These are phyloP conservation scores for Sporothrix humicola DNA, from an alignment of 2,329 filamentous ascomycete species.

Conservation along the genomic window DNA sequence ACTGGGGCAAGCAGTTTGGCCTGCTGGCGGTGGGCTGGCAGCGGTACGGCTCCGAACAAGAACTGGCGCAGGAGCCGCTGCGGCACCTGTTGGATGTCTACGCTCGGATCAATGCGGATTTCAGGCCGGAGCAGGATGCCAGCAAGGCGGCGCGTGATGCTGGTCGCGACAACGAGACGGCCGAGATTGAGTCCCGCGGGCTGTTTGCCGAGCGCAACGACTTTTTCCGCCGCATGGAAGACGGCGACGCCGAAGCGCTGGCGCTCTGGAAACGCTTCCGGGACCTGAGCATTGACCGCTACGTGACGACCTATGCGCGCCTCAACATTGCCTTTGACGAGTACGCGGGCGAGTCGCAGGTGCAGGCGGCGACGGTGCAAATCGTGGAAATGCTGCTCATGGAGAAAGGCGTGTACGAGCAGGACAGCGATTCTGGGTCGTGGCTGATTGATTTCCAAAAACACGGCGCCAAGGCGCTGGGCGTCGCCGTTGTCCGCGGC, in stretches of 20 bases:
- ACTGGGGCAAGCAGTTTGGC: slow-evolving; percentile 81
- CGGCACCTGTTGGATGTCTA: slow-evolving; percentile 84
- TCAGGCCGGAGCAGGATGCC: slow-evolving; percentile 68
- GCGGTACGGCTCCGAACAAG: slow-evolving; percentile 70
- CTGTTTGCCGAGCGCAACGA: slow-evolving; percentile 75
- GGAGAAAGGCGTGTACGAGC: slow-evolving; percentile 69
- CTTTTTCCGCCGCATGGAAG: slow-evolving; percentile 74
- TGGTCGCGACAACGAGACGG: slow-evolving; percentile 54
- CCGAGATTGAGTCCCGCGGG: slow-evolving; percentile 54
- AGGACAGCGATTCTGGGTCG: slow-evolving; percentile 65
- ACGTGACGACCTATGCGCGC: slow-evolving; percentile 70
- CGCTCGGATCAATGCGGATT: slow-evolving; percentile 74
- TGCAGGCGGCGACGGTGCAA: slow-evolving; percentile 69
- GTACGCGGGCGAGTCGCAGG: slow-evolving; percentile 77
- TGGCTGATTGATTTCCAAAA: slow-evolving; percentile 71
- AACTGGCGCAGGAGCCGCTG: slow-evolving; percentile 50
- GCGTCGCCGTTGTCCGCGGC: slow-evolving; percentile 58
- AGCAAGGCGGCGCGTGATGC: slow-evolving; percentile 60
- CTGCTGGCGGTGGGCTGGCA: slow-evolving; percentile 76
- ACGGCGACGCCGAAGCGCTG: slow-evolving; percentile 65
- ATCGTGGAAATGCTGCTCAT: slow-evolving; percentile 67
- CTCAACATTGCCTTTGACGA: slow-evolving; percentile 75
- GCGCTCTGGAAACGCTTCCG: slow-evolving; percentile 69
- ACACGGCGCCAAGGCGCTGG: slow-evolving; percentile 64
- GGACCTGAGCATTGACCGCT: slow-evolving; percentile 69